These are phyloP conservation scores for Eremothecium coryli DNA, from an alignment of 1,139 yeast genomes.

Conservation along the genomic window DNA sequence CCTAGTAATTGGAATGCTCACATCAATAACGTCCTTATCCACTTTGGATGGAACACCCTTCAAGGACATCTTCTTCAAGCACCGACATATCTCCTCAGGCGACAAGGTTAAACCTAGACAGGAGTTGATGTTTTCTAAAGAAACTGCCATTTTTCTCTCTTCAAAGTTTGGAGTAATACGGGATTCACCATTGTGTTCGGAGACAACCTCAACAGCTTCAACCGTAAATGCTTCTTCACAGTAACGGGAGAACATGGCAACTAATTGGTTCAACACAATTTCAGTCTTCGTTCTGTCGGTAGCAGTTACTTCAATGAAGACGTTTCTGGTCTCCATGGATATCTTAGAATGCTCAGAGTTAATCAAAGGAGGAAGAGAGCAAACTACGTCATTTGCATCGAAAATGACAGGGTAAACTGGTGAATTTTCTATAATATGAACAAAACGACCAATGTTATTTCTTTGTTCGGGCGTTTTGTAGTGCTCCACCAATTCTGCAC, in stretches of 20 bases:
- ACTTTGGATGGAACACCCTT: slow-evolving; percentile 46
- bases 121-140: slow-evolving; percentile 79
- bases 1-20: slow-evolving; percentile 82
- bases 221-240: slow-evolving; percentile 67
- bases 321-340: slow-evolving; percentile 71
- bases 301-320: slow-evolving; percentile 90
- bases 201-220: slow-evolving; percentile 81
- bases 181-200: slow-evolving; percentile 72
- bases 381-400: slow-evolving; percentile 68
- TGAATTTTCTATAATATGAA: slow-evolving; percentile 79
- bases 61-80: slow-evolving; percentile 76
- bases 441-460: slow-evolving; percentile 78
- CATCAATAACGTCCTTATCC: slow-evolving; percentile 46
- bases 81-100: slow-evolving; percentile 56
- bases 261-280: slow-evolving; percentile 80
- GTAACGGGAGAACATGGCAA: slow-evolving; percentile 92
- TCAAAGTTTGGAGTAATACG: slow-evolving; percentile 67
- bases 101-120: slow-evolving; percentile 73
- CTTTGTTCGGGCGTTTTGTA: slow-evolving; percentile 61
- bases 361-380: slow-evolving; percentile 95
- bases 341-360: slow-evolving; percentile 89
- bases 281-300: slow-evolving; percentile 91
- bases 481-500: slow-evolving; percentile 74
- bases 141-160: slow-evolving; percentile 65
- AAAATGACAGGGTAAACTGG: slow-evolving; percentile 87